These are phyloP conservation scores for Fusarium verticillioides DNA, from an alignment of 2,329 filamentous ascomycete species.

Conservation along the genomic window DNA sequence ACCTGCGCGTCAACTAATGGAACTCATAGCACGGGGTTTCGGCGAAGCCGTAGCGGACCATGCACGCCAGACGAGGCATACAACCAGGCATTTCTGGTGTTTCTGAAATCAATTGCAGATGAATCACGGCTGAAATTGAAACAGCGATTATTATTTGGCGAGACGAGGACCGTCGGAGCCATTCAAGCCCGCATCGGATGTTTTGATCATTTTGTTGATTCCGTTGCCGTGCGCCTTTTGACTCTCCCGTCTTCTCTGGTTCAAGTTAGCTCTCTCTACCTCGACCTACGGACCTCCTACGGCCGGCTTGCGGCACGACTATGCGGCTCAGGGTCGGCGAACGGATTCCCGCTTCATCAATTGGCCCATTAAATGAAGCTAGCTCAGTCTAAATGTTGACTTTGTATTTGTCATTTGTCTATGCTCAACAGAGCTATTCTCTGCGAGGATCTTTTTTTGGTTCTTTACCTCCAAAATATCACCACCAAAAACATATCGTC, in stretches of 20 bases:
- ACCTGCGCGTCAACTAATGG: conserved; percentile 10
- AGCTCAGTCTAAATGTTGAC: neutral
- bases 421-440: neutral
- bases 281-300: neutral
- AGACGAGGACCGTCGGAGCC: neutral
- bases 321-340: conserved; percentile 3
- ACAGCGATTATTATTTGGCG: neutral
- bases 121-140: neutral
- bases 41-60: conserved; percentile 23
- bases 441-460: neutral
- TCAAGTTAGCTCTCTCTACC: neutral
- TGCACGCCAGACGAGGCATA: conserved; percentile 12
- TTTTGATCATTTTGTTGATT: neutral
- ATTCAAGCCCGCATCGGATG: neutral
- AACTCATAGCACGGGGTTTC: conserved; percentile 3
- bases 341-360: neutral
- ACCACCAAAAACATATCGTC: neutral
- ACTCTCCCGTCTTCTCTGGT: neutral
- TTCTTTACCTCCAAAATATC: neutral
- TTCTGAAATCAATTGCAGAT: neutral
- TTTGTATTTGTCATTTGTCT: neutral
- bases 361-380: neutral
- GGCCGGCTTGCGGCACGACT: neutral
- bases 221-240: neutral
- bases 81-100: neutral